phyloP scores from a whole-genome alignment of 2,329 filamentous ascomycete genomes.

The Drechslera avenae region DNA sequence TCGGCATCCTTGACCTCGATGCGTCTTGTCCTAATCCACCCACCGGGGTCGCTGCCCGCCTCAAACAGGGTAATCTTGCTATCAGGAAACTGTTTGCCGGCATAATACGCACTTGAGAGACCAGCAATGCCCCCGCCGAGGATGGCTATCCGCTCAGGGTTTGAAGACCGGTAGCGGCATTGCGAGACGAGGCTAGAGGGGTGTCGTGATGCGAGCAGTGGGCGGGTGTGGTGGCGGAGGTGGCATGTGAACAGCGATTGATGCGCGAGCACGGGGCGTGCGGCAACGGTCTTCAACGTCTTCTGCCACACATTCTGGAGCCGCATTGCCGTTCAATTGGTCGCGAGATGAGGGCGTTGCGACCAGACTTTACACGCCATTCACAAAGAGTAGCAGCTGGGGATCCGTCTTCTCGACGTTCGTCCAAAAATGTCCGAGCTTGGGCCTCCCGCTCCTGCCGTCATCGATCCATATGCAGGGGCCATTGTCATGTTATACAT shows the following conservation, averaged over 20 bases:
- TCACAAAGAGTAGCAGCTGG: background rate
- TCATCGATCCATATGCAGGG: slow-evolving; percentile 19
- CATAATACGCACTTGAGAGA: slow-evolving; percentile 66
- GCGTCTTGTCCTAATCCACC: slow-evolving; percentile 77
- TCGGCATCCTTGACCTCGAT: slow-evolving; percentile 64
- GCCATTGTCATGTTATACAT: too few relatives aligned
- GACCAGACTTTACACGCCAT: slow-evolving; percentile 8
- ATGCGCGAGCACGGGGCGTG: slow-evolving; percentile 25
- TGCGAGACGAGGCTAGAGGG: slow-evolving; percentile 15
- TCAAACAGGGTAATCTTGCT: slow-evolving; percentile 84
- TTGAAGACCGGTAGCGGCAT: slow-evolving; percentile 26
- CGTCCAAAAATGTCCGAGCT: slow-evolving; percentile 15
- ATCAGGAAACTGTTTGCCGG: slow-evolving; percentile 69
- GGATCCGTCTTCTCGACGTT: background rate
- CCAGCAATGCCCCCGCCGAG: slow-evolving; percentile 60
- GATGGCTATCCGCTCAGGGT: slow-evolving; percentile 53
- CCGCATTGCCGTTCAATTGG: slow-evolving; percentile 44
- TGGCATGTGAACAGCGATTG: slow-evolving; percentile 18
- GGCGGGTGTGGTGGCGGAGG: slow-evolving; percentile 1
- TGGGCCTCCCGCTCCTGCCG: slow-evolving; percentile 11
- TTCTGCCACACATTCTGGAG: slow-evolving; percentile 43
- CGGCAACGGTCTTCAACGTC: slow-evolving; percentile 36
- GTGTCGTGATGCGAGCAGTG: slow-evolving; percentile 23
- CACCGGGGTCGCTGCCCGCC: slow-evolving; percentile 69
- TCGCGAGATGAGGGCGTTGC: slow-evolving; percentile 7